A percentile compares a stretch with the other conserved stretches of the same genome.
phyloP scores from a whole-genome alignment of 2,329 filamentous ascomycete genomes.

The Metarhizium guizhouense region DNA sequence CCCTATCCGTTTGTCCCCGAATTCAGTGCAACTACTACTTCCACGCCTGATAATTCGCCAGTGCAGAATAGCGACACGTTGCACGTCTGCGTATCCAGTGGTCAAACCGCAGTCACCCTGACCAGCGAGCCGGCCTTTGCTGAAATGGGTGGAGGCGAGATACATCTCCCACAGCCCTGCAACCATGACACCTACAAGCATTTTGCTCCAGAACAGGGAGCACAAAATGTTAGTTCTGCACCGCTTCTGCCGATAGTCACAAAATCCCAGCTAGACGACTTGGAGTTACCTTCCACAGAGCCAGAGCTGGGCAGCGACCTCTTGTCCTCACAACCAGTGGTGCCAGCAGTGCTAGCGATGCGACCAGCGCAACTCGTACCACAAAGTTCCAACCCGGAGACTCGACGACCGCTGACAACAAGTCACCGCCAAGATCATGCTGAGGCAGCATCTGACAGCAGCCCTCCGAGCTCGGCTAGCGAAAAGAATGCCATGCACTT shows the following conservation, averaged over 20 bases:
- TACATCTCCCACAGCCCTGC: background rate
- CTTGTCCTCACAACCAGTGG: background rate
- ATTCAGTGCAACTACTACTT: background rate
- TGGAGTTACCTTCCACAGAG: background rate
- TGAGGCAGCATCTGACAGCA: background rate
- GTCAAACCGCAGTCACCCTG: background rate
- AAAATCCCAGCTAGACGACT: background rate
- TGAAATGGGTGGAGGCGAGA: conserved; percentile 3
- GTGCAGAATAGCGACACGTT: background rate
- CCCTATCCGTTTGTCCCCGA: background rate
- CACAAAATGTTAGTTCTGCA: background rate
- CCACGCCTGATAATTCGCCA: background rate
- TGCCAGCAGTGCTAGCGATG: background rate
- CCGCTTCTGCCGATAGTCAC: background rate
- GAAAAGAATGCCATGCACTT: background rate
- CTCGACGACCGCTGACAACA: background rate
- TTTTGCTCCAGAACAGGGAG: background rate
- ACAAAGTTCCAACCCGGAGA: background rate
- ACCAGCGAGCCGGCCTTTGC: background rate
- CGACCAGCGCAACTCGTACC: background rate
- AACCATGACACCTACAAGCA: background rate
- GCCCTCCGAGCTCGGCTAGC: background rate
- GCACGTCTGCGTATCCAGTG: background rate
- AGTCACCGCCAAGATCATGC: background rate
- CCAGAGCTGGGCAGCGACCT: background rate